Base-by-base conservation (phyloP, 2,329 filamentous ascomycete genomes). In the Botrytis paeoniae region DNA sequence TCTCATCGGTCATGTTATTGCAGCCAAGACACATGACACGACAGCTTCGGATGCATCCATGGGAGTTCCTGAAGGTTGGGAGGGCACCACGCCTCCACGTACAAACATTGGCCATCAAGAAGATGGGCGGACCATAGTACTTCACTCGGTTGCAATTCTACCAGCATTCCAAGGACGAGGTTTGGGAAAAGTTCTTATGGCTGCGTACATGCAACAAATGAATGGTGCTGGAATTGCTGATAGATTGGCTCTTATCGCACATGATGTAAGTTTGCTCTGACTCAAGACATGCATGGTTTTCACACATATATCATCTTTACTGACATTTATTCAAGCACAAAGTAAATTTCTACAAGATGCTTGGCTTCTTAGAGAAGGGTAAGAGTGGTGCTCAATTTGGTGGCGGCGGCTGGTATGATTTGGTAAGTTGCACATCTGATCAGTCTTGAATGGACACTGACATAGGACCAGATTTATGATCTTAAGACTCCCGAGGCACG, bases 141-240 rank as follows among this genome's bases (percentile, higher is more conserved):
- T 97, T 68, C 95, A 98, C 82, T 95, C 93, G 0, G 86, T 98
- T 8, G 93, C 92, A 29, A 91, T 97, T 9, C 85, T 92, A 71
- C 93, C 93, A 0, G 88, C 90, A 74, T 89, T 94, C 73, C 93
- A 96, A 76, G 86, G 89, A 48, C 89, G 90, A 73, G 92, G 93
- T 1, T 85, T 97, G 4, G 95, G 93, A 25, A 89, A 88, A 75
- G 89, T 91, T 32, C 83, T 97, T 74, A 85, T 97, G 84, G 91
- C 89, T 81, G 87, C 91, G 5, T 97, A 94, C 79, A 86, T 95
- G 72, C 91, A 95, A 80, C 88, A 93, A 70, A 91, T 96, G 82
- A 90, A 89, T 79, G 88, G 89, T 74, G 88, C 91, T 2, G 89
- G 86, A 2, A 86, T 93, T 65, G 92, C 90, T 4, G 89, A 94